These are phyloP conservation scores for Liquidambar formosana DNA, from an alignment of 164 flowering plant genomes.

Conservation along the genomic window DNA sequence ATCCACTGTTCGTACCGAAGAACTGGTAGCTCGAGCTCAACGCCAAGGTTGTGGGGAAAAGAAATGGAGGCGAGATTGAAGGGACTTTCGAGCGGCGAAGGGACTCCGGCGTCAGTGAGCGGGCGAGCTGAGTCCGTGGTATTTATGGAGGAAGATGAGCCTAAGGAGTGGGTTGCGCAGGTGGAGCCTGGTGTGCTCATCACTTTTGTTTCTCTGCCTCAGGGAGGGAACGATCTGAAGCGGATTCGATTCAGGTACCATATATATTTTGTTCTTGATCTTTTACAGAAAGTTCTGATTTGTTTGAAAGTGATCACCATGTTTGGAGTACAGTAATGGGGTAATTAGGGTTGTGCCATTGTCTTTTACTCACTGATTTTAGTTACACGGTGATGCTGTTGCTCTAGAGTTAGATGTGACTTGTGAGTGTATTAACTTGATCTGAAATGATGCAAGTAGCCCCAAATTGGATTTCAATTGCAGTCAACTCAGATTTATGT, in stretches of 20 bases:
- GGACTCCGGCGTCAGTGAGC: conserved; percentile 74
- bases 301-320: conserved; percentile 21
- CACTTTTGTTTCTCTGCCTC: conserved; percentile 77
- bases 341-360: background rate
- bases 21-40: conserved; percentile 62
- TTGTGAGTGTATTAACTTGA: background rate
- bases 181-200: conserved; percentile 97
- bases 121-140: conserved; percentile 66
- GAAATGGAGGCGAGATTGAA: conserved; percentile 66
- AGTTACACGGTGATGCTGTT: background rate
- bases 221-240: conserved; percentile 92
- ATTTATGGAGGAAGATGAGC: conserved; percentile 83
- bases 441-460: conserved; percentile 9
- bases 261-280: conserved; percentile 7
- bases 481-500: background rate
- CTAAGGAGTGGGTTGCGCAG: conserved; percentile 96
- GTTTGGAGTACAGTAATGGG: background rate
- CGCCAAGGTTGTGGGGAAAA: conserved; percentile 73
- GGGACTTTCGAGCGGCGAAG: conserved; percentile 81
- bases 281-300: conserved; percentile 16
- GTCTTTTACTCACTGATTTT: conserved; percentile 5
- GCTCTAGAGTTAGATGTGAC: background rate
- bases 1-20: conserved; percentile 61
- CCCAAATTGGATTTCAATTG: background rate
- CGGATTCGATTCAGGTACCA: conserved; percentile 89